Percentiles rank a stretch among this genome's conserved stretches.
Evolutionary conservation across 2,329 filamentous ascomycete genomes (phyloP).

Genomic region (Verticillium klebahnii): DNA sequence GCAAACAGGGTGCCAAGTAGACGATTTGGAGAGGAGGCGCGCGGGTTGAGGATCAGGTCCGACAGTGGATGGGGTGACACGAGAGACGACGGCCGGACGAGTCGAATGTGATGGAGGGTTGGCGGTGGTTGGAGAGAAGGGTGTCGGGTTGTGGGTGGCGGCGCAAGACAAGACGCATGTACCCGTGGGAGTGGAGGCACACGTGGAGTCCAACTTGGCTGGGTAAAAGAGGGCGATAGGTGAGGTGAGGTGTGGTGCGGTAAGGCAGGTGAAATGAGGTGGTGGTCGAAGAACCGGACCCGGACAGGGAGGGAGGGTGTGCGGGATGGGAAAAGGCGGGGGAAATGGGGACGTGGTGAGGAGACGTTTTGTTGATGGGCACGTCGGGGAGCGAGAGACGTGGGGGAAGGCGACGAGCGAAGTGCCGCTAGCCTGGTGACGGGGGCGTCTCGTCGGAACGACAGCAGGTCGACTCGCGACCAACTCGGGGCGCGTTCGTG

Average conservation of each 20-base stretch:
- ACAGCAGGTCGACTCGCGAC: not conserved
- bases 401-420: not conserved
- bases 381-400: not conserved
- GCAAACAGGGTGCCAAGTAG: not conserved
- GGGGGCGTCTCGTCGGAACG: not conserved
- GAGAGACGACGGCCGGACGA: conserved; percentile 5
- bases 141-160: conserved; percentile 9
- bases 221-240: conserved; percentile 8
- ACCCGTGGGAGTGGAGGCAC: conserved; percentile 1
- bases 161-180: conserved; percentile 11
- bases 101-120: conserved; percentile 7
- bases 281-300: conserved; percentile 18
- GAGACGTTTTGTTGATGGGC: conserved; percentile 6
- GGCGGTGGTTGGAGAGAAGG: conserved; percentile 5
- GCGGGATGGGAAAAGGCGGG: conserved; percentile 14
- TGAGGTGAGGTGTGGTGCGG: not conserved
- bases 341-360: conserved; percentile 14
- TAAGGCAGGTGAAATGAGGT: not conserved
- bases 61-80: conserved; percentile 8
- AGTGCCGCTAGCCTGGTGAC: not conserved
- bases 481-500: not conserved
- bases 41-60: conserved; percentile 4
- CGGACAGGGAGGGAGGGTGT: conserved; percentile 17
- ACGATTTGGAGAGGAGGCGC: conserved; percentile 2
- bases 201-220: conserved; percentile 9